Conservation (phyloP, 1,284 basidiomycete species). For the Ustilago vetiveriae region DNA sequence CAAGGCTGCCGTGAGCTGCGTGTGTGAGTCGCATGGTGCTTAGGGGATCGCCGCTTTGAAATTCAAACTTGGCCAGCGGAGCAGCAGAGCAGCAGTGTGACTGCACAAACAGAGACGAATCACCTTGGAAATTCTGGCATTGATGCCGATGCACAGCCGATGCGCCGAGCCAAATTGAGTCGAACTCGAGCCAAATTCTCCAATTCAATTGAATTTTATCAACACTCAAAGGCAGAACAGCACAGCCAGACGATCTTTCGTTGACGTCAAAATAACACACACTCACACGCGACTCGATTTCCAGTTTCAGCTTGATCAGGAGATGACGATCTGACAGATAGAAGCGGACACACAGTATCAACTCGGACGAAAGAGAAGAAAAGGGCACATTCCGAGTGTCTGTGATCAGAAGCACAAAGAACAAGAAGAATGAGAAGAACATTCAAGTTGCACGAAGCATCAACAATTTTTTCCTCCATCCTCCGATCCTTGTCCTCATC, state of each 20-base stretch:
- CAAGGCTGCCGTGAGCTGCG: not conserved
- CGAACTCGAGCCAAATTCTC: not conserved
- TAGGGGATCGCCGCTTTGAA: too few relatives aligned
- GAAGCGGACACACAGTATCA: too few relatives aligned
- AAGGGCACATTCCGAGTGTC: too few relatives aligned
- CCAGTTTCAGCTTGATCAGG: too few relatives aligned
- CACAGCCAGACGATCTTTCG: slow-evolving; percentile 1
- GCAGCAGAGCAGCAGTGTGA: not conserved
- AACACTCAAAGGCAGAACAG: not conserved
- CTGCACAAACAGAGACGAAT: not conserved
- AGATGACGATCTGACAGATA: slow-evolving; percentile 3
- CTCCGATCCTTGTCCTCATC: not conserved
- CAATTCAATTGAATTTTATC: slow-evolving; percentile 2
- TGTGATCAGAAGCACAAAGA: not conserved
- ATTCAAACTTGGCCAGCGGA: not conserved
- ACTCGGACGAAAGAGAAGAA: slow-evolving; percentile 16
- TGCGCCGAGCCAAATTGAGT: slow-evolving; percentile 1
- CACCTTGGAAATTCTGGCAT: not conserved
- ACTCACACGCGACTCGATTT: too few relatives aligned
- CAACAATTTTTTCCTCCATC: too few relatives aligned
- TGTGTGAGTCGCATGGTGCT: too few relatives aligned
- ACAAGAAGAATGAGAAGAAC: not conserved
- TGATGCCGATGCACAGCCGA: slow-evolving; percentile 1
- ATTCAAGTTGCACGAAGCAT: too few relatives aligned
- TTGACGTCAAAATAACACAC: slow-evolving; percentile 6